Conservation (phyloP, 2,329 filamentous ascomycete genomes). For the Blastomyces gilchristii region DNA sequence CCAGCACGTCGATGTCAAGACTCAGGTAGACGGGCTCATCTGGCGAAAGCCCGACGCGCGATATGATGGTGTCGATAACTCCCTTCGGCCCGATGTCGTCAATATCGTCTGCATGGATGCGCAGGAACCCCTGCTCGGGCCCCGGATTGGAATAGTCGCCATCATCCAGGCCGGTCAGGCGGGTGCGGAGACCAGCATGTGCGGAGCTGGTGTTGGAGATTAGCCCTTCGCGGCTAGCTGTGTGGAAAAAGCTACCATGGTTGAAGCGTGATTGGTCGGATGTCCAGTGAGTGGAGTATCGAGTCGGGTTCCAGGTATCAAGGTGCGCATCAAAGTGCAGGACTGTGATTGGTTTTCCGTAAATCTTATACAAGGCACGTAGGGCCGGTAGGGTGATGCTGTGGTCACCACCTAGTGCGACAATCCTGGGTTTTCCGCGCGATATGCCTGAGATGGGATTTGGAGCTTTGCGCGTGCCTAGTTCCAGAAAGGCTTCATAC, state of each 20-base stretch:
- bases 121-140: constrained; percentile 64
- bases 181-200: constrained; percentile 72
- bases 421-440: constrained; percentile 42
- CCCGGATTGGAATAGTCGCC: constrained; percentile 60
- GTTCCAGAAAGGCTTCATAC: constrained; percentile 66
- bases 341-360: constrained; percentile 55
- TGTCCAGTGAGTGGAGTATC: constrained; percentile 69
- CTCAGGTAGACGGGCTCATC: constrained; percentile 71
- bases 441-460: constrained; percentile 25
- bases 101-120: constrained; percentile 75
- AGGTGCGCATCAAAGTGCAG: constrained; percentile 71
- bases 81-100: constrained; percentile 68
- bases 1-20: constrained; percentile 72
- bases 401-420: constrained; percentile 66
- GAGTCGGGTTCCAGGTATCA: constrained; percentile 71
- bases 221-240: constrained; percentile 69
- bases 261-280: constrained; percentile 65
- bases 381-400: constrained; percentile 60
- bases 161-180: constrained; percentile 56
- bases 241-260: constrained; percentile 87
- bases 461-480: constrained; percentile 41
- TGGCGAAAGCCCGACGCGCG: constrained; percentile 52
- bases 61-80: constrained; percentile 59
- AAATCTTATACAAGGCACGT: constrained; percentile 52
- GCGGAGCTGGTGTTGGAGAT: constrained; percentile 65